Conservation (phyloP, 2,329 filamentous ascomycete species). For the Colletotrichum orbiculare region DNA sequence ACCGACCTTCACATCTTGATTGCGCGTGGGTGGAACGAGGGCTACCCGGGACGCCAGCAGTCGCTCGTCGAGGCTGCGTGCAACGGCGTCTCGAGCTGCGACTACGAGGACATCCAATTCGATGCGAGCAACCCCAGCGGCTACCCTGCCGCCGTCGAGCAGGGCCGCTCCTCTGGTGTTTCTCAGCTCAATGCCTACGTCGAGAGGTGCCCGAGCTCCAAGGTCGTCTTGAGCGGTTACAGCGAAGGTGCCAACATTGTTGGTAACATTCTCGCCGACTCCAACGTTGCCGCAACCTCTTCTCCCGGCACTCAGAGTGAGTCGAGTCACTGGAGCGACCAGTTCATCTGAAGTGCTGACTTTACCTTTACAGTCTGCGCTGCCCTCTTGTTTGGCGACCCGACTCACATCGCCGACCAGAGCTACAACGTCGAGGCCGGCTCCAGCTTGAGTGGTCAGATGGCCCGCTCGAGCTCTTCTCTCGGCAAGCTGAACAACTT, state of each 20-base stretch:
- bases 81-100: slow-evolving; percentile 42
- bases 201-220: slow-evolving; percentile 51
- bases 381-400: slow-evolving; percentile 48
- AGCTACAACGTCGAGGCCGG: slow-evolving; percentile 47
- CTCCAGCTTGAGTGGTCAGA: slow-evolving; percentile 28
- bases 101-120: slow-evolving; percentile 47
- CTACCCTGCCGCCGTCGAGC: slow-evolving; percentile 52
- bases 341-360: not conserved
- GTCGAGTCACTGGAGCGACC: slow-evolving; percentile 10
- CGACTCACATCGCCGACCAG: slow-evolving; percentile 47
- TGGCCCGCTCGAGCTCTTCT: slow-evolving; percentile 26
- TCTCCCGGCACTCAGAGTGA: slow-evolving; percentile 47
- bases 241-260: slow-evolving; percentile 53
- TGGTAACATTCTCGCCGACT: slow-evolving; percentile 48
- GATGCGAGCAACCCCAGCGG: slow-evolving; percentile 42
- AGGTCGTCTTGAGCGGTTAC: slow-evolving; percentile 54
- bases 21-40: slow-evolving; percentile 44
- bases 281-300: slow-evolving; percentile 41
- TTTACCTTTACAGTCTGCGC: slow-evolving; percentile 43
- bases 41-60: slow-evolving; percentile 44
- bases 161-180: slow-evolving; percentile 49
- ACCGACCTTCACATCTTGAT: slow-evolving; percentile 45
- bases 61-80: slow-evolving; percentile 43
- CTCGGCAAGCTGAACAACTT: slow-evolving; percentile 28
- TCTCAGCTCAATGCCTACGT: slow-evolving; percentile 52